Evolutionary conservation across 352 stramenopile species (phyloP), one percentile per base, ranked within the genome.

Genomic region (Blastocystis sp.): DNA sequence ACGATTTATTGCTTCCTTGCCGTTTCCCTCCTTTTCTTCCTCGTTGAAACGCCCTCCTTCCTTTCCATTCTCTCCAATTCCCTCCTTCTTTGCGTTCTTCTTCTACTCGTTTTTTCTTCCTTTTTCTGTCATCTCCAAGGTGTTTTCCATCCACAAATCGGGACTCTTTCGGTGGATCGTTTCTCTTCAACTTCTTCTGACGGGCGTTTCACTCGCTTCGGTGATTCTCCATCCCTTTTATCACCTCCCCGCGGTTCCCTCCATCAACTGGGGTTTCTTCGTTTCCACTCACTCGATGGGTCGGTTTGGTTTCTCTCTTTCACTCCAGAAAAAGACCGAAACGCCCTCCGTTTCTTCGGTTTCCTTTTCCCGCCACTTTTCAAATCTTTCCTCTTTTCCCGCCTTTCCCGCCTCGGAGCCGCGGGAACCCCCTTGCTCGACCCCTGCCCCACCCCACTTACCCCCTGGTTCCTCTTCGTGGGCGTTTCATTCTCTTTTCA

Each of bases 331-430:
- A 40, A 61, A 34, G 67, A 78, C 38, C 21, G 2, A 29, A 16
- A 57, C 4, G 8, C 24, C 18, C 36, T 32, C 9, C 67, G 67
- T 40, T 32, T 78, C 7, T 78, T 78, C 44, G 40, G 34, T 24
- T 57, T 24, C 49, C 42, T 78, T 0, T 27, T 38, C 38, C 67
- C 67, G 1, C 27, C 38, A 42, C 38, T 78, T n/a, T 27, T 57
- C 38, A 61, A 36, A 57, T 78, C 16, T n/a, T 78, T 44, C n/a
- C 18, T 38, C 32, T 78, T 78, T 46, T 78, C 56, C 57, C n/a
- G 56, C 4, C 38, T 42, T 32, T 11, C 46, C 29, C 67, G 57
- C n/a, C 49, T 40, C 27, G 16, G 6, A 16, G 4, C 24, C 0
- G 24, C 8, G 0, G 7, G 8, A 7, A n/a, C 57, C 36, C 24